Conservation (phyloP, 305 asterid genomes). For the Andrographis paniculata region DNA sequence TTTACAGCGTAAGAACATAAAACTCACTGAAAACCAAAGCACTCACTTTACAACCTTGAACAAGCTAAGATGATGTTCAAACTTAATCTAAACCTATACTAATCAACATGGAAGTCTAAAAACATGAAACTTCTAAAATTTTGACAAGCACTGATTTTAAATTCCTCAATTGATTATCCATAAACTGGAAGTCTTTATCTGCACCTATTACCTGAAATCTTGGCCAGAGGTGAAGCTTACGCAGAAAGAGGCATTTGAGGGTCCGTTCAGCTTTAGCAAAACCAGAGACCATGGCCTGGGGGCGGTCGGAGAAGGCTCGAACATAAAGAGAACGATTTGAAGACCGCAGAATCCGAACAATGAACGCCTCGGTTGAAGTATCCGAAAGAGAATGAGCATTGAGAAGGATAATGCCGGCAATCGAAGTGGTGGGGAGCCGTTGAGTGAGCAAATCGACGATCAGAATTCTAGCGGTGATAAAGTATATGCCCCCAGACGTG, state of each 20-base stretch:
- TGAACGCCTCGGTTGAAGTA: constrained; percentile 89
- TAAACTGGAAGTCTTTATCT: no score
- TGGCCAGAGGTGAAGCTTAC: constrained; percentile 93
- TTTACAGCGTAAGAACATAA: no score
- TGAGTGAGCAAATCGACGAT: constrained; percentile 82
- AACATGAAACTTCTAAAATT: no score
- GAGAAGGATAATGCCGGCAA: constrained; percentile 72
- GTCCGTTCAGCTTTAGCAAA: constrained; percentile 87
- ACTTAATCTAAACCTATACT: no score
- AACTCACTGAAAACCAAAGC: no score
- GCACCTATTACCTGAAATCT: constrained; percentile 62
- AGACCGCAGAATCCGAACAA: constrained; percentile 66
- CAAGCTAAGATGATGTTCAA: no score
- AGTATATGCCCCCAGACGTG: constrained; percentile 58
- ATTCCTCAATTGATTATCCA: no score
- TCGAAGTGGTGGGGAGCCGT: constrained; percentile 55
- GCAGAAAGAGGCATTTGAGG: constrained; percentile 73
- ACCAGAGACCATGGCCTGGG: constrained; percentile 81
- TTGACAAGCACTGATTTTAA: not conserved
- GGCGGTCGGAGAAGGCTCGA: constrained; percentile 86
- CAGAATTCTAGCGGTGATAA: constrained; percentile 76
- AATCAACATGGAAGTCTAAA: no score
- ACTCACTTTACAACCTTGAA: no score
- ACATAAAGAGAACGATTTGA: constrained; percentile 54
- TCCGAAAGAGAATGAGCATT: constrained; percentile 79